phyloP scores from a whole-genome alignment of 1,139 yeast species.

The Eremothecium gossypii region DNA sequence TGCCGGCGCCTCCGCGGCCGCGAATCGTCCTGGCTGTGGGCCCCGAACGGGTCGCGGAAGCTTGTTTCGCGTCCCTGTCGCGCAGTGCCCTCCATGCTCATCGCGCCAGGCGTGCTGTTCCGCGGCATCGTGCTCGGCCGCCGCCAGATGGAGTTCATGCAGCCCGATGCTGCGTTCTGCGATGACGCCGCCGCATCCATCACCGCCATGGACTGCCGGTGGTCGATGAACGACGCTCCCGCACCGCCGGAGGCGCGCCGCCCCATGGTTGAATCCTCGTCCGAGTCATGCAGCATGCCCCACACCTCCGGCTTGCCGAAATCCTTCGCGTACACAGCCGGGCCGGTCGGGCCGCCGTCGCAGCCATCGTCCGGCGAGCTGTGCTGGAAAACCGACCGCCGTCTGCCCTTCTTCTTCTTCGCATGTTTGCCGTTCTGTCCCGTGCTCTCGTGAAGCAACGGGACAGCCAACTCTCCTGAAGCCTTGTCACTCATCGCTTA shows the following conservation, averaged over 20 bases:
- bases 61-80: constrained; percentile 3
- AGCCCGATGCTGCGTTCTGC: not conserved
- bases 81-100: not conserved
- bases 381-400: constrained; percentile 11
- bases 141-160: constrained; percentile 1
- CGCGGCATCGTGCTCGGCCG: constrained; percentile 7
- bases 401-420: constrained; percentile 5
- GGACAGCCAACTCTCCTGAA: constrained; percentile 2
- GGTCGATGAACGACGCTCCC: constrained; percentile 25
- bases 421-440: not conserved
- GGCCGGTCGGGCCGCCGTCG: constrained; percentile 1
- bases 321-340: constrained; percentile 14
- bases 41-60: not conserved
- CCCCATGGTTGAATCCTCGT: constrained; percentile 11
- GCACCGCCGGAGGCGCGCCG: constrained; percentile 10
- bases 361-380: constrained; percentile 1
- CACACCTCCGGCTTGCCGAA: constrained; percentile 27
- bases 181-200: constrained; percentile 9
- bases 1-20: constrained; percentile 1
- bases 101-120: not conserved
- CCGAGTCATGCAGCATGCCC: constrained; percentile 27
- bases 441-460: constrained; percentile 1
- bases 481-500: not conserved
- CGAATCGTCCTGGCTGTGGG: not conserved
- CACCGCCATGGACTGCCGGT: constrained; percentile 23